phyloP scores from a whole-genome alignment of 768 basidiomycete genomes.

The Agrocybe pediades region DNA sequence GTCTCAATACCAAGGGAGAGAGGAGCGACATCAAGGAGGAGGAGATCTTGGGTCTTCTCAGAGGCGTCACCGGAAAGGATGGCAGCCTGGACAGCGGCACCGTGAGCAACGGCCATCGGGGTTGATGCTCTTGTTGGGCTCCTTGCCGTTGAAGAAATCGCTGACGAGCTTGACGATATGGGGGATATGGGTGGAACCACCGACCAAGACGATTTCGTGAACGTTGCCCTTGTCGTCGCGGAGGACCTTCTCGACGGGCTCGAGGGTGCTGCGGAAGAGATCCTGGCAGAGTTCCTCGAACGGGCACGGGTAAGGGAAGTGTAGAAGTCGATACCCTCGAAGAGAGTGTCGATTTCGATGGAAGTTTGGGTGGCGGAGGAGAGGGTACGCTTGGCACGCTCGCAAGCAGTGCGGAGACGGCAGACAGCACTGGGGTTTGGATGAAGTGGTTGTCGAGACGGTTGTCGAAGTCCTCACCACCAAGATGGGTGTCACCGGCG shows the following conservation, averaged over 20 bases:
- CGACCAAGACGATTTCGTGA: slow-evolving; percentile 96
- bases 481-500: slow-evolving; percentile 97
- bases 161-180: slow-evolving; percentile 97
- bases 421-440: too few relatives aligned
- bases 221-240: slow-evolving; percentile 95
- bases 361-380: slow-evolving; percentile 96
- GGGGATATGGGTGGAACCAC: slow-evolving; percentile 98
- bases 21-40: too few relatives aligned
- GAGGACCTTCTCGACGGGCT: slow-evolving; percentile 97
- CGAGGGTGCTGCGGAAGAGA: slow-evolving; percentile 90
- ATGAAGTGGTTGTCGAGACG: too few relatives aligned
- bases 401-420: slow-evolving; percentile 96
- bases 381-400: slow-evolving; percentile 97
- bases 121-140: slow-evolving; percentile 99
- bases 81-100: slow-evolving; percentile 98
- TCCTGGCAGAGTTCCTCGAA: slow-evolving; percentile 94
- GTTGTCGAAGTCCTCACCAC: too few relatives aligned
- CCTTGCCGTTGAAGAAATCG: slow-evolving; percentile 98
- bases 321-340: slow-evolving; percentile 98
- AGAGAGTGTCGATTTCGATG: slow-evolving; percentile 98
- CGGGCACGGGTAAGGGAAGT: slow-evolving; percentile 97
- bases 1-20: slow-evolving; percentile 99
- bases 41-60: too few relatives aligned
- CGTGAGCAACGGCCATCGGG: slow-evolving; percentile 98
- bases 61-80: slow-evolving; percentile 98